phyloP scores from a whole-genome alignment of 805 yeast species.

The Candida nanaspora region DNA sequence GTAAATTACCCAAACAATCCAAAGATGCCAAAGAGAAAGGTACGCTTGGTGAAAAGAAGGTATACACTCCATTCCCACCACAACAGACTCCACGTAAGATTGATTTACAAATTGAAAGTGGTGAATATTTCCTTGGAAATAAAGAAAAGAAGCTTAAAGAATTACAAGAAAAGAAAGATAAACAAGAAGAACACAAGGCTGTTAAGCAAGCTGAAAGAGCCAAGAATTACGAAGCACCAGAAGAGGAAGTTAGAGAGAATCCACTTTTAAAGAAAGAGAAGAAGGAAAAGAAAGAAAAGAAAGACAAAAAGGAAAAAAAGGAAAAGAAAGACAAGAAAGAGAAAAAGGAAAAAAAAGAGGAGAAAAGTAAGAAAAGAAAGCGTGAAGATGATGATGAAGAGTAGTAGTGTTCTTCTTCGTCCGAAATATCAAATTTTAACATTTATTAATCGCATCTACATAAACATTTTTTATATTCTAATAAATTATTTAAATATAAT shows the following conservation, averaged over 20 bases:
- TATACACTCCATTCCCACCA: slow-evolving; percentile 99
- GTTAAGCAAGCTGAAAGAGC: slow-evolving; percentile 62
- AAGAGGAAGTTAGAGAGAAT: slow-evolving; percentile 43
- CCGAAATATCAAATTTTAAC: neutral
- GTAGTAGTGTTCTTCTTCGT: neutral
- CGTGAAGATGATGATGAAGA: slow-evolving; percentile 1
- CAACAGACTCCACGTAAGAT: slow-evolving; percentile 94
- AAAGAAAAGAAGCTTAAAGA: slow-evolving; percentile 69
- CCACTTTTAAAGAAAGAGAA: slow-evolving; percentile 24
- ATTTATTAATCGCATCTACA: neutral
- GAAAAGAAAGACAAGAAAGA: slow-evolving; percentile 21
- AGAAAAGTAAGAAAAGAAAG: slow-evolving; percentile 8
- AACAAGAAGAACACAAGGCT: slow-evolving; percentile 65
- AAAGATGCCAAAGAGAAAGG: slow-evolving; percentile 39
- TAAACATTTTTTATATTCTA: neutral
- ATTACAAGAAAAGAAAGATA: slow-evolving; percentile 68
- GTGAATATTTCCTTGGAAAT: slow-evolving; percentile 93
- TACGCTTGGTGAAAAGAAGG: slow-evolving; percentile 49
- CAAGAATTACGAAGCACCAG: slow-evolving; percentile 81
- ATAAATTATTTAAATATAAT: too few species aligned
- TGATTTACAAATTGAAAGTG: slow-evolving; percentile 95
- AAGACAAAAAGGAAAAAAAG: slow-evolving; percentile 17
- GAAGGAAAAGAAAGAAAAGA: slow-evolving; percentile 21
- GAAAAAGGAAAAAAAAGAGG: slow-evolving; percentile 8
- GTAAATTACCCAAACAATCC: slow-evolving; percentile 75